Evolutionary conservation across 306 rosid genomes (phyloP).

Genomic region (Dicorynia guianensis): DNA sequence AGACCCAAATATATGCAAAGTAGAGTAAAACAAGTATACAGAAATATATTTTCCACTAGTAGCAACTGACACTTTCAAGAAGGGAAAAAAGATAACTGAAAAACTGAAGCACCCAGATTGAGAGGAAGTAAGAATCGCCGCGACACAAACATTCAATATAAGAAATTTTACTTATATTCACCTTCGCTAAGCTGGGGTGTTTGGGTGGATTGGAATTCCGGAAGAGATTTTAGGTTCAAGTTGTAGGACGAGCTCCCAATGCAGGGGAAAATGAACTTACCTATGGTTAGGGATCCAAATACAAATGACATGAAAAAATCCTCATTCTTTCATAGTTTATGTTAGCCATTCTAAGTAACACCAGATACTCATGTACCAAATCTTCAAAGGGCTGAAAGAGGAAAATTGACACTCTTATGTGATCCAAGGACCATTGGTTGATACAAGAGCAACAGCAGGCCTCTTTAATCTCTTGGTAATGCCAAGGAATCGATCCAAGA

Average conservation of each 20-base stretch:
- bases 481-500: constrained; percentile 88
- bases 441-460: constrained; percentile 96
- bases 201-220: not conserved
- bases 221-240: not conserved
- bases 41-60: not conserved
- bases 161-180: not conserved
- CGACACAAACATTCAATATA: constrained; percentile 1
- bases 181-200: not conserved
- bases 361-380: constrained; percentile 12
- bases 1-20: not conserved
- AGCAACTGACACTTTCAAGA: not conserved
- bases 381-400: not conserved
- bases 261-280: not conserved
- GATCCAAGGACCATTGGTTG: constrained; percentile 95
- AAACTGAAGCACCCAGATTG: not conserved
- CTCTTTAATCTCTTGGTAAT: constrained; percentile 76
- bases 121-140: constrained; percentile 16
- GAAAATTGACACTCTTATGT: constrained; percentile 61
- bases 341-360: constrained; percentile 23
- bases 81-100: not conserved
- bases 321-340: constrained; percentile 24
- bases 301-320: constrained; percentile 14
- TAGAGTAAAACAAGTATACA: not conserved
- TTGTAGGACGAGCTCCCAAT: not conserved
- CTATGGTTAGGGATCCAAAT: not conserved